A percentile compares a stretch with the other conserved stretches of the same genome.
phyloP scores from a whole-genome alignment of 768 basidiomycete species.

The Kwoniella sp. region DNA sequence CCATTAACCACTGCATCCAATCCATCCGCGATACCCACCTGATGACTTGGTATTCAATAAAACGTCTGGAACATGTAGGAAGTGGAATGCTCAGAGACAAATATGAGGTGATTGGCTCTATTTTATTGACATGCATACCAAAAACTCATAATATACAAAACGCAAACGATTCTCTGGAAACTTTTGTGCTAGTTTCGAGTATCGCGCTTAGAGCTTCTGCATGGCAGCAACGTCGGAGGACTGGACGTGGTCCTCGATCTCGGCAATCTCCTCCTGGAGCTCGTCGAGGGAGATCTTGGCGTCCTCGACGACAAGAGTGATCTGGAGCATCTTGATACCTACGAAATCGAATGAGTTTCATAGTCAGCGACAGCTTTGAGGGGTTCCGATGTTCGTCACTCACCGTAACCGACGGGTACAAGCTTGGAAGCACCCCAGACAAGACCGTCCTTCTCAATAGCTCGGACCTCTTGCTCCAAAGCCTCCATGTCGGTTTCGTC shows the following conservation, averaged over 20 bases:
- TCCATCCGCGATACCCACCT: too few species aligned
- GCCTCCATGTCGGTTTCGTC: constrained; percentile 96
- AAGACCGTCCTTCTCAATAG: constrained; percentile 84
- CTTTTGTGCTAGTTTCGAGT: neutral
- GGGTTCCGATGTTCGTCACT: constrained; percentile 16
- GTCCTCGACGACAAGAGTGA: constrained; percentile 75
- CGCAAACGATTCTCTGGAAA: neutral
- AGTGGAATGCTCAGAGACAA: too few species aligned
- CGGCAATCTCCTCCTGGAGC: constrained; percentile 83
- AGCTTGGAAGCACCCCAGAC: constrained; percentile 95
- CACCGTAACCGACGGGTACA: constrained; percentile 78
- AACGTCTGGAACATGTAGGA: too few species aligned
- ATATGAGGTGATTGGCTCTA: neutral
- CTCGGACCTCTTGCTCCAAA: constrained; percentile 79
- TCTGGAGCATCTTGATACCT: constrained; percentile 89
- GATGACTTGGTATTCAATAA: too few species aligned
- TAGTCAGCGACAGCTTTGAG: too few species aligned
- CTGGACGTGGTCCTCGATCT: constrained; percentile 66
- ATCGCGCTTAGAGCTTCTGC: constrained; percentile 48
- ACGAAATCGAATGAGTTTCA: too few species aligned
- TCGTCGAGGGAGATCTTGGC: constrained; percentile 91
- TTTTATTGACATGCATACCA: neutral
- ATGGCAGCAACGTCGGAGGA: constrained; percentile 78
- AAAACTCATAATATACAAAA: neutral
- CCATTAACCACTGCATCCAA: too few species aligned